Conservation (phyloP, 768 basidiomycete species). For the Tricholoma furcatifolium region DNA sequence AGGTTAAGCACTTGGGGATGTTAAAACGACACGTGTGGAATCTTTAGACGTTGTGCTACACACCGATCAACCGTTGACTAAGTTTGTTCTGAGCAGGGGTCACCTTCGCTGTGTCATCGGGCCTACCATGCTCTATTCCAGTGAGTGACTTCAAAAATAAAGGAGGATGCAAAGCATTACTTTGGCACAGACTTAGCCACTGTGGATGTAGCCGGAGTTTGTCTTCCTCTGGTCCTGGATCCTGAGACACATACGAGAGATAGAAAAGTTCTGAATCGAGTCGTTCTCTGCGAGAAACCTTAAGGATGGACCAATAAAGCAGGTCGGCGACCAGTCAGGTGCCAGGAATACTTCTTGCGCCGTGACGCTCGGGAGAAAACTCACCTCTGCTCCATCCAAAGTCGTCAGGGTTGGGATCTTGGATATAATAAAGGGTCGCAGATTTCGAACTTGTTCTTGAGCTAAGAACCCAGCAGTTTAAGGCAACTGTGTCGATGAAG, state of each 20-base stretch:
- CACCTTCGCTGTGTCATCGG: constrained; percentile 32
- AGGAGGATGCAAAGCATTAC: constrained; percentile 36
- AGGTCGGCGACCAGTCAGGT: constrained; percentile 8
- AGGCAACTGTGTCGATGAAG: not conserved
- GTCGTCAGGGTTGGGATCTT: constrained; percentile 58
- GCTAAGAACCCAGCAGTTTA: constrained; percentile 28
- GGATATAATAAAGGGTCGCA: constrained; percentile 65
- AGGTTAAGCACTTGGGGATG: constrained; percentile 11
- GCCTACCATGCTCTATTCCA: constrained; percentile 55
- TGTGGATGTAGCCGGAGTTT: constrained; percentile 55
- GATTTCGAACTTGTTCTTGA: constrained; percentile 32
- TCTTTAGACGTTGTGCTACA: constrained; percentile 11
- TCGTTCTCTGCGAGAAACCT: constrained; percentile 74
- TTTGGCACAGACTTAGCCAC: constrained; percentile 60
- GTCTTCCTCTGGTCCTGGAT: constrained; percentile 39
- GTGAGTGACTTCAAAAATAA: constrained; percentile 2
- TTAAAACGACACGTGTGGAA: not conserved
- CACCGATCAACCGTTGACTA: constrained; percentile 61
- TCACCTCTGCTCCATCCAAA: constrained; percentile 66
- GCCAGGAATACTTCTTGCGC: not conserved
- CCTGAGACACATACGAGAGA: constrained; percentile 60
- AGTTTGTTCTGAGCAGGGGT: constrained; percentile 48
- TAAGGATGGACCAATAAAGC: constrained; percentile 6
- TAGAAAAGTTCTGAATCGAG: constrained; percentile 85
- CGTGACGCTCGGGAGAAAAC: constrained; percentile 23